Base-by-base conservation (phyloP, 2,329 filamentous ascomycete species). In the Metarhizium sp. region DNA sequence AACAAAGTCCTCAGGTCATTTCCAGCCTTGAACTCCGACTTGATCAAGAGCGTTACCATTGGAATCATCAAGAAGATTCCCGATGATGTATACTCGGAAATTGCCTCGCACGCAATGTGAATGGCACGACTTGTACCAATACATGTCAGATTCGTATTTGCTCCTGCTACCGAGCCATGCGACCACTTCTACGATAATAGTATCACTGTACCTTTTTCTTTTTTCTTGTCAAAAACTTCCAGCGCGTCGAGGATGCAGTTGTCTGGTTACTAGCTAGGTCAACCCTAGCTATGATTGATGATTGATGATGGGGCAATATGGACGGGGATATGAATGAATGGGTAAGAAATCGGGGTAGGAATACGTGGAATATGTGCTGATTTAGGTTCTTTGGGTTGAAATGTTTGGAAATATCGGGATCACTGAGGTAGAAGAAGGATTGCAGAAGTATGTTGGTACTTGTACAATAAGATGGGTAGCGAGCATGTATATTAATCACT, bases 1-100 rank as follows among this genome's bases (percentile, higher is more conserved):
- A 96, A 95, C 66, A 94, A 94, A 67, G 82, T 96, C 16, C 77
- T 96, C n/a, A 81, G 92, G 55, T 92, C 88, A 2, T 90, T 96
- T 63, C 92, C 92, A 6, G 82, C 87, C 4, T 77, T 96, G 30
- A 85, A 95, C 62, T 88, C 92, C 4, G 86, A 90, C 63, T 84
- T 87, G 61, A 88, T 96, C 65, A 94, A 95, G 68, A 84, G 84
- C 49, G 81, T 95, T 55, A 92, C 92, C 0, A 84, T 96, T 62
- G 85, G 86, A 53, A 87, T 96, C 64, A 87, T 95, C 56, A 86
- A 87, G 63, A 94, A 92, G 76, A 91, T 99, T 54, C 92, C 94
- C 2, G 85, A 91, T 59, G 88, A 95, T 61, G 78, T 97, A 50
- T 99, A 96, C 67, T 85, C 87, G 52, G 90, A 96, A 68, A 90